phyloP scores from a whole-genome alignment of 441 rosid genomes.

The Jatropha multifida region DNA sequence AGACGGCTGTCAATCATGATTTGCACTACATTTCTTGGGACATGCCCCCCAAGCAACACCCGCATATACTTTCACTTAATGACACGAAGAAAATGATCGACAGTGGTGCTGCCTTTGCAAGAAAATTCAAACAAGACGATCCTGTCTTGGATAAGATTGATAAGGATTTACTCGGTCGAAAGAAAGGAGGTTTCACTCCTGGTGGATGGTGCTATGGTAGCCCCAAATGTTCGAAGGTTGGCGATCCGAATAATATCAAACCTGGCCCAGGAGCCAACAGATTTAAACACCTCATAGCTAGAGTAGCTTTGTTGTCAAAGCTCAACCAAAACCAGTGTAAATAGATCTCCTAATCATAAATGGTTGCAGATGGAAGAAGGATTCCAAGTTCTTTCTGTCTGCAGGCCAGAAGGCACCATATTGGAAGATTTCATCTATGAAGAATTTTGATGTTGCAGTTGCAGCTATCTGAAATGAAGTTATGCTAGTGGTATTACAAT shows the following conservation, averaged over 20 bases:
- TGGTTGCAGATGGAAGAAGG: conserved; percentile 18
- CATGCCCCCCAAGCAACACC: conserved; percentile 86
- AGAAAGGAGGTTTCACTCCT: conserved; percentile 62
- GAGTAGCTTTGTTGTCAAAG: conserved; percentile 45
- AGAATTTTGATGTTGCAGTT: conserved; percentile 12
- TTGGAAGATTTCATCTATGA: conserved; percentile 17
- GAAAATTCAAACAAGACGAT: conserved; percentile 64
- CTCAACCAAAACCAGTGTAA: conserved; percentile 64
- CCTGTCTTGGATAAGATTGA: conserved; percentile 66
- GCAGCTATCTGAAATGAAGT: conserved; percentile 19
- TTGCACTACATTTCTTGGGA: conserved; percentile 94
- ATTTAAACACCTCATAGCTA: conserved; percentile 54
- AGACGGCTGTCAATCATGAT: conserved; percentile 77
- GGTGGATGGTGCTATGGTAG: conserved; percentile 92
- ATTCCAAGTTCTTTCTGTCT: conserved; percentile 10
- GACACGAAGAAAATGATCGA: conserved; percentile 58
- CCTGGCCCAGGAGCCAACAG: conserved; percentile 80
- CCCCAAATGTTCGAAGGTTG: conserved; percentile 63
- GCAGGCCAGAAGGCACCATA: conserved; percentile 6
- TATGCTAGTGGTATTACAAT: conserved; percentile 16
- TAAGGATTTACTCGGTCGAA: conserved; percentile 57
- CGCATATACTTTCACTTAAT: conserved; percentile 66
- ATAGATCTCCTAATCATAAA: conserved; percentile 39
- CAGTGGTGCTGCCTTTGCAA: conserved; percentile 81
- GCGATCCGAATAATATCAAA: conserved; percentile 55